phyloP scores from a whole-genome alignment of 441 rosid genomes.

The Croton setiger region DNA sequence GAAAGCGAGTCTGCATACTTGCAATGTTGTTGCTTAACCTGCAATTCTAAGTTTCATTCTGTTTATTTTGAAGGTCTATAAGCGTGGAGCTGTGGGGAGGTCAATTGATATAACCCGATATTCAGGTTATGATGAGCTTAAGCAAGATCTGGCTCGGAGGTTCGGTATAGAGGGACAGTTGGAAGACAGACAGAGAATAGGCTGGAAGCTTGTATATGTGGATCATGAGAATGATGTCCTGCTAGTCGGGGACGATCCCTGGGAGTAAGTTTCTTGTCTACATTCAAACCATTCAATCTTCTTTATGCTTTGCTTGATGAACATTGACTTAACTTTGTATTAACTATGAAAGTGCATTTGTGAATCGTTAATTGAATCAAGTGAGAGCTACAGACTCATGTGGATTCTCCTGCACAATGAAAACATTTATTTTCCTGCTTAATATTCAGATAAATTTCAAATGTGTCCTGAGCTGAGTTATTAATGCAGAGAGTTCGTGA shows the following conservation, averaged over 20 bases:
- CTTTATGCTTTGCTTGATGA: background rate
- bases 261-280: conserved; percentile 85
- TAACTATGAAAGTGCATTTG: background rate
- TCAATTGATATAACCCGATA: conserved; percentile 69
- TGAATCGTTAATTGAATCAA: background rate
- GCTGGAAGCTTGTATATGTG: conserved; percentile 93
- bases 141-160: conserved; percentile 66
- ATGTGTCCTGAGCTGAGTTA: background rate
- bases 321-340: background rate
- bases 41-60: conserved; percentile 16
- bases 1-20: background rate
- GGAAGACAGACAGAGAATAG: conserved; percentile 58
- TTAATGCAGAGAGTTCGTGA: conserved; percentile 75
- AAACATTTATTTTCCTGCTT: background rate
- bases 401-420: background rate
- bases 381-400: background rate
- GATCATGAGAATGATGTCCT: conserved; percentile 96
- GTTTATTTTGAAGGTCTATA: conserved; percentile 49
- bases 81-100: conserved; percentile 83
- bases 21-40: background rate
- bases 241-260: conserved; percentile 98
- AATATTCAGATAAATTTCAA: background rate
- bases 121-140: conserved; percentile 65
- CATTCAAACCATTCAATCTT: background rate
- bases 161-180: conserved; percentile 85